Percentiles rank a stretch among this genome's conserved stretches.
Conservation (phyloP, 1,284 basidiomycete genomes). For the Amanita bisporigera region DNA sequence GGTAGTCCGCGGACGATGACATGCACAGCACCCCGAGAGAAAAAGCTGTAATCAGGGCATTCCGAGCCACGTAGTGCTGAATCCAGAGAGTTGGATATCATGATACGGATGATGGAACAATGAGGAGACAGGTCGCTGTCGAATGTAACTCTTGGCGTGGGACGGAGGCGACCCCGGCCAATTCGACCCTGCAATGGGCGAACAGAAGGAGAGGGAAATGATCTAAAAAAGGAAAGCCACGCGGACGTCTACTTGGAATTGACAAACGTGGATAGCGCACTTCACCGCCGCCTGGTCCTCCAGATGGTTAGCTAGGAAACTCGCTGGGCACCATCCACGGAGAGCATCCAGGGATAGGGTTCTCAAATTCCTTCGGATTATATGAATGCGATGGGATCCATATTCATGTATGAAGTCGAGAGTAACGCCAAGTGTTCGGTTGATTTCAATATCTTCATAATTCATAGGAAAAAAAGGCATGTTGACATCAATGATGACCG, state of each 20-base stretch:
- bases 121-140: neutral
- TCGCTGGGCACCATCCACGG: too few relatives aligned
- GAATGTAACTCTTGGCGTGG: neutral
- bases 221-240: neutral
- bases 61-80: neutral
- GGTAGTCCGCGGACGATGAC: too few relatives aligned
- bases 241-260: neutral
- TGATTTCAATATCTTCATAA: too few relatives aligned
- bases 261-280: neutral
- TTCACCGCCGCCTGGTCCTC: neutral
- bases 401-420: too few relatives aligned
- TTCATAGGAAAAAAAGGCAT: too few relatives aligned
- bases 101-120: neutral
- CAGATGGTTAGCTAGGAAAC: too few relatives aligned
- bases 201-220: neutral
- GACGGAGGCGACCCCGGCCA: neutral
- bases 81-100: too few relatives aligned
- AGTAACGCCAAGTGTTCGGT: too few relatives aligned
- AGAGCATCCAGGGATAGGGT: too few relatives aligned
- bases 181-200: neutral
- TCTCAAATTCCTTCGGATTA: neutral
- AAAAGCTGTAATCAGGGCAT: neutral
- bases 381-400: too few relatives aligned
- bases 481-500: too few relatives aligned
- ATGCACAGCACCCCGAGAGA: neutral